Evolutionary conservation across 2,329 filamentous ascomycete species (phyloP).

Genomic region (Scopulariopsis brevicaulis): DNA sequence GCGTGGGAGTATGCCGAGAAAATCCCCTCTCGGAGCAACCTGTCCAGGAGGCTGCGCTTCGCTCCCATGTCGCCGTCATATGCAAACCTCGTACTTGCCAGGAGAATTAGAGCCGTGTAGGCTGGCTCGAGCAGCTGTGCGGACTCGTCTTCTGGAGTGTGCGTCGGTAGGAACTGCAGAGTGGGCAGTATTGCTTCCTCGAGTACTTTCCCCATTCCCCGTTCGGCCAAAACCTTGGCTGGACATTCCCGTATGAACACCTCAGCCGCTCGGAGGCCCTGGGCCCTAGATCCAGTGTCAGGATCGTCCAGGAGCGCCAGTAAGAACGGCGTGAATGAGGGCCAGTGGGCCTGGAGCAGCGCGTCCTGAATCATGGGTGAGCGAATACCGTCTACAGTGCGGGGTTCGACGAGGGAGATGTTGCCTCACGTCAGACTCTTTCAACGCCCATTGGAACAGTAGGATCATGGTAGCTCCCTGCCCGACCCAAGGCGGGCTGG

Average conservation of each 20-base stretch:
- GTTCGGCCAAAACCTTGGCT: slow-evolving; percentile 39
- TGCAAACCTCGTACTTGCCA: slow-evolving; percentile 32
- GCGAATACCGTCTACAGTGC: not conserved
- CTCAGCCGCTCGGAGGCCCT: slow-evolving; percentile 42
- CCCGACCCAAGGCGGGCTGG: not conserved
- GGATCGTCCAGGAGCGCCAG: slow-evolving; percentile 58
- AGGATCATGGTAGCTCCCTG: not conserved
- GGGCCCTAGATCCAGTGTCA: slow-evolving; percentile 36
- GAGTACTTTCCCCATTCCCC: slow-evolving; percentile 57
- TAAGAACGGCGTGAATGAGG: slow-evolving; percentile 56
- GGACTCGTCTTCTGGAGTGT: slow-evolving; percentile 66
- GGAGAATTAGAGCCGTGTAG: slow-evolving; percentile 53
- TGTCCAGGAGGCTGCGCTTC: slow-evolving; percentile 34
- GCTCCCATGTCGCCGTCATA: slow-evolving; percentile 14
- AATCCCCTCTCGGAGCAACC: slow-evolving; percentile 42
- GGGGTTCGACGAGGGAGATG: slow-evolving; percentile 3
- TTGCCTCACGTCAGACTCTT: slow-evolving; percentile 31
- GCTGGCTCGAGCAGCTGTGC: slow-evolving; percentile 49
- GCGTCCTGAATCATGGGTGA: slow-evolving; percentile 17
- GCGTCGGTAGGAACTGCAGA: slow-evolving; percentile 62
- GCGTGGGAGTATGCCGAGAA: slow-evolving; percentile 45
- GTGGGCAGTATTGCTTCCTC: slow-evolving; percentile 59
- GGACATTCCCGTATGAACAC: slow-evolving; percentile 45
- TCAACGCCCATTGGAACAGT: slow-evolving; percentile 51
- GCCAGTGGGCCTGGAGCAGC: slow-evolving; percentile 48